These are phyloP conservation scores for Saururus chinensis DNA, from an alignment of 164 flowering plant species.

Conservation along the genomic window DNA sequence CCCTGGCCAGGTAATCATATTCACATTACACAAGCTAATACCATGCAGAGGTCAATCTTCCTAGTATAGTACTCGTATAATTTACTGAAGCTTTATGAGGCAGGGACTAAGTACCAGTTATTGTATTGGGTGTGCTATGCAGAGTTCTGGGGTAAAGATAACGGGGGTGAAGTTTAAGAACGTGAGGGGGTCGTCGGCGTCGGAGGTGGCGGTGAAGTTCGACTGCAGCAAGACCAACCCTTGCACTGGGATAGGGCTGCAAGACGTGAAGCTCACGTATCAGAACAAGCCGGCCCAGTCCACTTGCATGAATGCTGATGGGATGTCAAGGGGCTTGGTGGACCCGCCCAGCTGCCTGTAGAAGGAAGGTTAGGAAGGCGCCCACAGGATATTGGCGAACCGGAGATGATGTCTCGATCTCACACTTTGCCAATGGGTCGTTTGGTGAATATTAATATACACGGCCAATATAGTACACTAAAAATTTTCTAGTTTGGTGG, in stretches of 20 bases:
- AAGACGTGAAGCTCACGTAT: constrained; percentile 36
- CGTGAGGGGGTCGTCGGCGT: constrained; percentile 45
- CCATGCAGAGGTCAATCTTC: too few relatives aligned
- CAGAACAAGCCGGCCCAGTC: constrained; percentile 16
- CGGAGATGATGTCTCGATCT: too few relatives aligned
- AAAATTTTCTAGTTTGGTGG: too few relatives aligned
- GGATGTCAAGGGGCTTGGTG: constrained; percentile 8
- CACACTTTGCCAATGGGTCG: too few relatives aligned
- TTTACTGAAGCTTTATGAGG: too few relatives aligned
- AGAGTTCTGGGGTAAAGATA: constrained; percentile 34
- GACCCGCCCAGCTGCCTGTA: constrained; percentile 12
- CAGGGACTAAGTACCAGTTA: too few relatives aligned
- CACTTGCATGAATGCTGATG: constrained; percentile 16
- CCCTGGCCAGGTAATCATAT: constrained; percentile 35
- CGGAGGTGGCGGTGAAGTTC: constrained; percentile 36
- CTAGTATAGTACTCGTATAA: too few relatives aligned
- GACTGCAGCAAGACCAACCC: constrained; percentile 39
- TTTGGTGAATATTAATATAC: too few relatives aligned
- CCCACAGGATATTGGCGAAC: not conserved
- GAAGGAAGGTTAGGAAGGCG: not conserved
- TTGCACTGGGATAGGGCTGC: constrained; percentile 26
- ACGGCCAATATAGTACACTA: too few relatives aligned
- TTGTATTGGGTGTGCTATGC: not conserved
- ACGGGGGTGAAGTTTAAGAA: constrained; percentile 28
- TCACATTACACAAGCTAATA: not conserved